Evolutionary conservation across 805 yeast species (phyloP), one percentile per base, ranked within the genome.

Genomic region (Barnettozyma californica): DNA sequence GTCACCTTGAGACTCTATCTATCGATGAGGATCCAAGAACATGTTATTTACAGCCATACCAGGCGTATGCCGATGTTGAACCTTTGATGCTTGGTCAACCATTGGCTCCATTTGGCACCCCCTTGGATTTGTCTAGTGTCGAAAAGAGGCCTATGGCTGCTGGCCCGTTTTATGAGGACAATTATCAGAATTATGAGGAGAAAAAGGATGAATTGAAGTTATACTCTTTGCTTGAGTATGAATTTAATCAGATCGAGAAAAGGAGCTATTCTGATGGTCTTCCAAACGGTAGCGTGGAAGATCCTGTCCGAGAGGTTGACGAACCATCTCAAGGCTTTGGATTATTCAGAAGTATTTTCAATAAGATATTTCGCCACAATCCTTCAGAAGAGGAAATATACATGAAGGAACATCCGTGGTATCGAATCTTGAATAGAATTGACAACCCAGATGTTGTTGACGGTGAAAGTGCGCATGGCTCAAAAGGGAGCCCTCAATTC

Each of bases 41-140:
- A 3, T 54, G 58, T 9, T 47, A 43, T 16, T 53, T 60, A 46
- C 50, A 52, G 21, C 57, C 59, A 3, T 41, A 48, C 36, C 33
- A 50, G 23, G 26, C 44, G 3, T 61, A 23, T 38, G 58, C 55
- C 20, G 48, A 50, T 18, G 62, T 58, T 13, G 53, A 48, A 1
- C 56, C 59, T 1, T 54, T 54, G 19, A 40, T 23, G 26, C 45
- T 50, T 11, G 63, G 65, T 0, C 13, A 26, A 1, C 58, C 58
- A 10, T 53, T 61, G 42, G 55, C 57, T 4, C 52, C 53, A 7
- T 39, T 46, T 31, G 61, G 48, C 2, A 51, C 61, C 3, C 50
- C 48, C 1, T 53, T 61, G 41, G 59, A 61, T 18, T 40, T 61
- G 9, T 54, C 64, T n/a, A 10, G n/a, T 11, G 53, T 59, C 31